A percentile compares a stretch with the other conserved stretches of the same genome.
Evolutionary conservation across 2,329 filamentous ascomycete species (phyloP).

Genomic region (Westerdykella sp.): DNA sequence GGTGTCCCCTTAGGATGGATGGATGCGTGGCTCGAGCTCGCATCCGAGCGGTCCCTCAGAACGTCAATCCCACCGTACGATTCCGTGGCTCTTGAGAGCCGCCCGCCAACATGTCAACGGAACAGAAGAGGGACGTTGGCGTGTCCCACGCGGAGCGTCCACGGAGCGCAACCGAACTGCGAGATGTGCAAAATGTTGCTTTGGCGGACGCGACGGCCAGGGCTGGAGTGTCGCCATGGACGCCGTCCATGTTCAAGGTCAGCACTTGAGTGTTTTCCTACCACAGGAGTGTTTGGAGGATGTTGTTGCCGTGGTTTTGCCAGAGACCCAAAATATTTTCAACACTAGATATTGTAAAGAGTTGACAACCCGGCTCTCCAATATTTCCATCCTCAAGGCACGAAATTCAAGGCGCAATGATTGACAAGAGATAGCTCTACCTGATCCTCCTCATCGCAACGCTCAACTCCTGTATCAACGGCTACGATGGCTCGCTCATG

Average conservation of each 20-base stretch:
- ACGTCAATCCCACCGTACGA: background rate
- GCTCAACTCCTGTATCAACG: conserved; percentile 44
- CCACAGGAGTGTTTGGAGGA: too few relatives aligned
- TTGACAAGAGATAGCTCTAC: conserved; percentile 31
- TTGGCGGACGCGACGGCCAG: conserved; percentile 43
- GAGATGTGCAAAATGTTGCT: conserved; percentile 40
- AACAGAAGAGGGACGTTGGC: conserved; percentile 3
- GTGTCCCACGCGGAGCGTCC: conserved; percentile 15
- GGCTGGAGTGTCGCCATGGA: conserved; percentile 38
- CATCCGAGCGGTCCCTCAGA: conserved; percentile 5
- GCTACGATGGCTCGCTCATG: conserved; percentile 48
- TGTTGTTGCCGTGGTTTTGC: background rate
- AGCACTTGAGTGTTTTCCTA: conserved; percentile 1
- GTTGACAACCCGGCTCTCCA: background rate
- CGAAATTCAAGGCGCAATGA: background rate
- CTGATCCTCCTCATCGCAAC: conserved; percentile 39
- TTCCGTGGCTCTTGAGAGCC: background rate
- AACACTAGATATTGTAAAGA: background rate
- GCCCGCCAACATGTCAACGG: conserved; percentile 7
- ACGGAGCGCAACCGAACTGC: conserved; percentile 18
- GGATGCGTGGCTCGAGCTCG: conserved; percentile 11
- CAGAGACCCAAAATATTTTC: background rate
- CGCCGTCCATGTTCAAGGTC: conserved; percentile 42
- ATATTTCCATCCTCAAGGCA: too few relatives aligned
- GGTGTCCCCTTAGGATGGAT: conserved; percentile 4